A percentile compares a stretch with the other conserved stretches of the same genome.
Conservation (phyloP, 139 green algal genomes). For the Chlamydomonas urium region DNA sequence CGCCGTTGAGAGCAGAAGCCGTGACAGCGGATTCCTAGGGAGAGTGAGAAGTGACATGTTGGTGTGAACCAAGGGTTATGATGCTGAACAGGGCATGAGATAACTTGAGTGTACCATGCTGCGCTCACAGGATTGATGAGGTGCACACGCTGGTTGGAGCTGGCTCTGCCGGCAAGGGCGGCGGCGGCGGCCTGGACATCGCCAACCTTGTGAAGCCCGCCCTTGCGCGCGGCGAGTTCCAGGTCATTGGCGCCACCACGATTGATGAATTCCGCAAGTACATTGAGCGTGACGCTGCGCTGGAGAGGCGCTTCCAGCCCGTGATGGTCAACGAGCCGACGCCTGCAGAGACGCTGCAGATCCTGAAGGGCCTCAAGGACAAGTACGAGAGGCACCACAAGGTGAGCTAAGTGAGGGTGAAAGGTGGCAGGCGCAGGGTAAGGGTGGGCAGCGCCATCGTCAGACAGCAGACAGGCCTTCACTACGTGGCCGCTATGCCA, state of each 20-base stretch:
- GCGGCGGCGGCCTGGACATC: constrained; percentile 86
- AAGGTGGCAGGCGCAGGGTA: no score
- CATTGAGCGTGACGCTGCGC: constrained; percentile 92
- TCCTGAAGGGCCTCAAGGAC: constrained; percentile 68
- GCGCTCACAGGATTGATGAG: constrained; percentile 43
- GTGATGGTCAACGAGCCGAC: constrained; percentile 80
- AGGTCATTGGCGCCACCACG: constrained; percentile 80
- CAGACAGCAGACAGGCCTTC: no score
- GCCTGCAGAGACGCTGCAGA: constrained; percentile 55
- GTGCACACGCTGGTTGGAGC: constrained; percentile 94
- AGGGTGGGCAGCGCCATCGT: no score
- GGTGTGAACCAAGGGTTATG: no score
- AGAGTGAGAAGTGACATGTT: no score
- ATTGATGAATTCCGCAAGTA: constrained; percentile 84
- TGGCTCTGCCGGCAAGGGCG: constrained; percentile 62
- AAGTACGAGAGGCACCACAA: constrained; percentile 86
- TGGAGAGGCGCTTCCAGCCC: constrained; percentile 95
- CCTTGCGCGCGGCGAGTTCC: constrained; percentile 34
- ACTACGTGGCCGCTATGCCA: no score
- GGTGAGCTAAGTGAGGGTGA: no score
- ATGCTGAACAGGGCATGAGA: no score
- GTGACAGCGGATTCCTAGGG: no score
- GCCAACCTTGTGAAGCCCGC: constrained; percentile 74
- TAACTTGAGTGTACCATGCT: no score
- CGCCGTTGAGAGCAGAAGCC: no score